Base-by-base conservation (phyloP, 1,139 yeast species). In the Zygoascus meyerae region DNA sequence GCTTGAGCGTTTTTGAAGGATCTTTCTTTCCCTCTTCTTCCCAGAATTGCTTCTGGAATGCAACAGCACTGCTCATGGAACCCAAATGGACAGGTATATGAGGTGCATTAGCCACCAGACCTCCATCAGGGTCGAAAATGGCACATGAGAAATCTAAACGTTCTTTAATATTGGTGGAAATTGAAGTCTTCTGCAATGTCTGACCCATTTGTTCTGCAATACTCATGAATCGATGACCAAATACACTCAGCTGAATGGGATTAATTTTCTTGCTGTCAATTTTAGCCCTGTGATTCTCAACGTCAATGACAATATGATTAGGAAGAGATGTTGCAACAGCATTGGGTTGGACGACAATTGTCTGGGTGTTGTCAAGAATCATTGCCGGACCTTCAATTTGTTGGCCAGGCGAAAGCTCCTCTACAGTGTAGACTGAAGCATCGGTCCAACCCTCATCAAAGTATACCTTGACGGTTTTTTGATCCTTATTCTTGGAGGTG, bases 121-220 rank as follows among this genome's bases (percentile, higher is more conserved):
- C 86, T 15, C 95, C 95, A 45, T 79, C 76, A 1, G 77, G 71
- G 55, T 83, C 87, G 61, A 86, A 86, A 26, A 86, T 67, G 1
- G 95, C 95, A 70, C 95, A 86, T 9, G 94, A 83, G 61, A 85
- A 86, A 62, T 86, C 95, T 44, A 86, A 69, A 49, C 95, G 70
- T 61, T 86, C 95, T 59, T 86, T 86, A 52, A 86, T 86, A 58
- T 86, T 86, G n/a, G 94, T 84, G 5, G 92, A 83, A 40, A 86
- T 86, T 4, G 92, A 77, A 0, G 94, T 85, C 64, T 83, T 84
- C 56, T 83, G 84, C 53, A 85, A 68, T 8, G 90, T 84, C 55
- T 80, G 74, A 11, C 95, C 95, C 95, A 86, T 86, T 60, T 85
- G 94, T 58, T 85, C 95, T 3, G 95, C 95, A 62, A 86, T 82